These are phyloP conservation scores for Paracorniculantispora psalliotae DNA, from an alignment of 2,329 filamentous ascomycete species.

Conservation along the genomic window DNA sequence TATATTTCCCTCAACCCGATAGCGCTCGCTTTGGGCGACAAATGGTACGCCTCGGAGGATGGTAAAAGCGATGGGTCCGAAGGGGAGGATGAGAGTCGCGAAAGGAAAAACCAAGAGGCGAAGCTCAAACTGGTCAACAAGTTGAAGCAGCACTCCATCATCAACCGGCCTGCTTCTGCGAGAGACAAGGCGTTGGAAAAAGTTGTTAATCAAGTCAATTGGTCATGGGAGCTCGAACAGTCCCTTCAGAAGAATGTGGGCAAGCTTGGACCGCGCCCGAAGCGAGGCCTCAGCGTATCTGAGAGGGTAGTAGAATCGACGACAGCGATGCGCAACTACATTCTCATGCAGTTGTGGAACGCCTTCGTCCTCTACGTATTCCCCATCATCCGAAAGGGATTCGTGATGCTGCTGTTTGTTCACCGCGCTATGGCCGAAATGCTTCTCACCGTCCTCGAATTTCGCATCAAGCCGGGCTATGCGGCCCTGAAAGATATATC, in stretches of 20 bases:
- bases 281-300: constrained; percentile 84
- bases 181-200: constrained; percentile 77
- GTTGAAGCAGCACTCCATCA: constrained; percentile 79
- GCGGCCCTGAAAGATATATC: constrained; percentile 92
- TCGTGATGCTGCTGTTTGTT: constrained; percentile 72
- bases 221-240: constrained; percentile 82
- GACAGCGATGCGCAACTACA: constrained; percentile 73
- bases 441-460: constrained; percentile 75
- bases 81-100: constrained; percentile 65
- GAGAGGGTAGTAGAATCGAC: constrained; percentile 93
- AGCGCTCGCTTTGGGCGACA: constrained; percentile 76
- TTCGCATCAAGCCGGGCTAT: constrained; percentile 70
- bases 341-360: constrained; percentile 64
- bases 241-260: constrained; percentile 85
- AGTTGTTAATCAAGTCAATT: constrained; percentile 93
- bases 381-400: constrained; percentile 66
- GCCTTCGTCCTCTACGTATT: constrained; percentile 70
- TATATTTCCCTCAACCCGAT: constrained; percentile 92
- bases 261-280: constrained; percentile 74
- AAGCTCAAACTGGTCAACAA: constrained; percentile 73
- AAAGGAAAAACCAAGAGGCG: constrained; percentile 51
- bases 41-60: constrained; percentile 41
- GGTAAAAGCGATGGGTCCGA: constrained; percentile 50
- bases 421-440: constrained; percentile 79
- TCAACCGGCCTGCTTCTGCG: constrained; percentile 67